These are phyloP conservation scores for Cordyceps militaris DNA, from an alignment of 2,329 filamentous ascomycete species.

Conservation along the genomic window DNA sequence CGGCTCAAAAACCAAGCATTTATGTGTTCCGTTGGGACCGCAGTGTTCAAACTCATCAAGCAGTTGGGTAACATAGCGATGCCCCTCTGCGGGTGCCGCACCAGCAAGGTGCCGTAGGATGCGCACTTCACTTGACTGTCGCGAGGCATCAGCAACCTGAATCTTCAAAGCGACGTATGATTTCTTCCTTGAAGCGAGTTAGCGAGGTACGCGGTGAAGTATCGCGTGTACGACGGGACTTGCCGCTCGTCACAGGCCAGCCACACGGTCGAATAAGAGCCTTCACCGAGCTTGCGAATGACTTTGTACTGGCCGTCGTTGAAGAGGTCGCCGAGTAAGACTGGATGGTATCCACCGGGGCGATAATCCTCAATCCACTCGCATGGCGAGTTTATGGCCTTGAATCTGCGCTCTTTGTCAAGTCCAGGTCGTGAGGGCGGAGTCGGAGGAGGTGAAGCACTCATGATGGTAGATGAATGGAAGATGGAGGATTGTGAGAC, in stretches of 20 bases:
- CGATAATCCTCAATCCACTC: conserved; percentile 28
- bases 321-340: conserved; percentile 35
- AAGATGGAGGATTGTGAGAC: conserved; percentile 8
- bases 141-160: conserved; percentile 15
- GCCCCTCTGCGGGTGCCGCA: conserved; percentile 17
- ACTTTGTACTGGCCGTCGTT: conserved; percentile 33
- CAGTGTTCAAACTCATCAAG: conserved; percentile 23
- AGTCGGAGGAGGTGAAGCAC: conserved; percentile 19
- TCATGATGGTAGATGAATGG: conserved; percentile 16
- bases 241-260: conserved; percentile 29
- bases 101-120: conserved; percentile 18
- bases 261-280: conserved; percentile 41
- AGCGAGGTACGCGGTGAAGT: background rate
- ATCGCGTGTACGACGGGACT: conserved; percentile 4
- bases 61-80: conserved; percentile 25
- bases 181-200: conserved; percentile 15
- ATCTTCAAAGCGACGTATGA: conserved; percentile 24
- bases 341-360: conserved; percentile 36
- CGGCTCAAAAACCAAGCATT: conserved; percentile 25
- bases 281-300: conserved; percentile 37
- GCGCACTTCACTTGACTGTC: conserved; percentile 15
- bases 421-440: conserved; percentile 18
- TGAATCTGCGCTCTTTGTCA: conserved; percentile 19
- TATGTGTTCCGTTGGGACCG: conserved; percentile 27
- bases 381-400: conserved; percentile 21